phyloP scores from a whole-genome alignment of 768 basidiomycete species.

The Gymnopilus junonius region DNA sequence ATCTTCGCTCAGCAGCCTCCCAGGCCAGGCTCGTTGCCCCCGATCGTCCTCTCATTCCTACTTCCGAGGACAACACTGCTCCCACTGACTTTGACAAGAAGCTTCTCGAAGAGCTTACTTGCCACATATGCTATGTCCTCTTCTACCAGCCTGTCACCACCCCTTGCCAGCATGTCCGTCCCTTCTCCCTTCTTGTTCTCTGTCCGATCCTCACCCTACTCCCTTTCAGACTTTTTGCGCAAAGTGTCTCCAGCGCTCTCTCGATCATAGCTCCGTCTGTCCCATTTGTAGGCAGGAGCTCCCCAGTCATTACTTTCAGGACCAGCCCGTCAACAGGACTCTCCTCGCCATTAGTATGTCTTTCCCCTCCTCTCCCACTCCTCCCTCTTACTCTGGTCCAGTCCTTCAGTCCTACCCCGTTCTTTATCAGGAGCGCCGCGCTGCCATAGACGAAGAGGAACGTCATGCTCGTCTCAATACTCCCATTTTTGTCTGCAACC shows the following conservation, averaged over 20 bases:
- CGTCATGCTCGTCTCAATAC: slow-evolving; percentile 81
- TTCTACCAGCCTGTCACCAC: slow-evolving; percentile 89
- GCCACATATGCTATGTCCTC: slow-evolving; percentile 89
- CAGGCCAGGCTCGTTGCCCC: slow-evolving; percentile 33
- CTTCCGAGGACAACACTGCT: slow-evolving; percentile 25
- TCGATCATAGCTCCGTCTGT: slow-evolving; percentile 84
- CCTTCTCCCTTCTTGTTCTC: slow-evolving; percentile 7
- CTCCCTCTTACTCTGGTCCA: slow-evolving; percentile 27
- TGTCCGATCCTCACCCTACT: slow-evolving; percentile 15
- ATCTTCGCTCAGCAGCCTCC: slow-evolving; percentile 36
- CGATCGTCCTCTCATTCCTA: slow-evolving; percentile 34
- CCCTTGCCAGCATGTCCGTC: slow-evolving; percentile 90
- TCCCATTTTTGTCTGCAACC: slow-evolving; percentile 89
- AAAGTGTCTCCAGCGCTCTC: slow-evolving; percentile 85
- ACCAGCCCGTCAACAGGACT: slow-evolving; percentile 75
- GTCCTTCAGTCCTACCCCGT: slow-evolving; percentile 73
- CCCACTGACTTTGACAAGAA: slow-evolving; percentile 59
- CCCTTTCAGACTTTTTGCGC: slow-evolving; percentile 81
- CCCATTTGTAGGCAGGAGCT: slow-evolving; percentile 85
- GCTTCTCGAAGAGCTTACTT: slow-evolving; percentile 72
- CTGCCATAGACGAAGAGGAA: slow-evolving; percentile 74
- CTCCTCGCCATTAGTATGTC: slow-evolving; percentile 70
- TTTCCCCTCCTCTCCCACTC: slow-evolving; percentile 1
- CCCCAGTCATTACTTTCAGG: slow-evolving; percentile 81
- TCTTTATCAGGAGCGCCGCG: slow-evolving; percentile 64